These are phyloP conservation scores for Alternaria dauci DNA, from an alignment of 2,329 filamentous ascomycete species.

Conservation along the genomic window DNA sequence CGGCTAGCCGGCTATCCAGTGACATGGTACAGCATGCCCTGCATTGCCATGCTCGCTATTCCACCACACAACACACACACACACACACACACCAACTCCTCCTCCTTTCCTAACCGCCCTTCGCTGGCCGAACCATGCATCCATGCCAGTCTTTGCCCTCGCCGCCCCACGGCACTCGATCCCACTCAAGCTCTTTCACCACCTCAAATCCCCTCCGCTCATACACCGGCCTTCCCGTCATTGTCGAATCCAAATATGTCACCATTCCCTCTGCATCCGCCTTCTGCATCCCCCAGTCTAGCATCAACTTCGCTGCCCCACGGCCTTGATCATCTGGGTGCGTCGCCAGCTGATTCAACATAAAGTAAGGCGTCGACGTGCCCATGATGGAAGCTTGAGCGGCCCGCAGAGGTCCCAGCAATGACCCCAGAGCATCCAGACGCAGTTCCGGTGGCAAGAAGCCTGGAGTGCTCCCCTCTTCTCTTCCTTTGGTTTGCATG, in stretches of 20 bases:
- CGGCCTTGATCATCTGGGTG: constrained; percentile 52
- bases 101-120: background rate
- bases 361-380: constrained; percentile 28
- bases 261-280: constrained; percentile 52
- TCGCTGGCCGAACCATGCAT: constrained; percentile 31
- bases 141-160: constrained; percentile 45
- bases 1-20: constrained; percentile 15
- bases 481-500: background rate
- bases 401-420: constrained; percentile 34
- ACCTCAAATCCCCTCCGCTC: constrained; percentile 42
- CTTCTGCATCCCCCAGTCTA: constrained; percentile 52
- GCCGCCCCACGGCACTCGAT: constrained; percentile 38
- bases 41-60: background rate
- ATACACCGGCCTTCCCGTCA: constrained; percentile 51
- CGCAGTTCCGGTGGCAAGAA: constrained; percentile 75
- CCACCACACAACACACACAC: background rate
- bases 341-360: constrained; percentile 45
- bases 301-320: constrained; percentile 50
- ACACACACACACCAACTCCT: too few species aligned
- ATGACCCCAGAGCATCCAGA: constrained; percentile 36
- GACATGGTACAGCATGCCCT: constrained; percentile 1
- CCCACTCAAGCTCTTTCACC: constrained; percentile 31
- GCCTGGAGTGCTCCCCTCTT: constrained; percentile 59
- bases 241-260: constrained; percentile 53
- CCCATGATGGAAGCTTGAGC: constrained; percentile 42